Conservation (phyloP, 2,329 filamentous ascomycete species). For the Venturia oleaginea region DNA sequence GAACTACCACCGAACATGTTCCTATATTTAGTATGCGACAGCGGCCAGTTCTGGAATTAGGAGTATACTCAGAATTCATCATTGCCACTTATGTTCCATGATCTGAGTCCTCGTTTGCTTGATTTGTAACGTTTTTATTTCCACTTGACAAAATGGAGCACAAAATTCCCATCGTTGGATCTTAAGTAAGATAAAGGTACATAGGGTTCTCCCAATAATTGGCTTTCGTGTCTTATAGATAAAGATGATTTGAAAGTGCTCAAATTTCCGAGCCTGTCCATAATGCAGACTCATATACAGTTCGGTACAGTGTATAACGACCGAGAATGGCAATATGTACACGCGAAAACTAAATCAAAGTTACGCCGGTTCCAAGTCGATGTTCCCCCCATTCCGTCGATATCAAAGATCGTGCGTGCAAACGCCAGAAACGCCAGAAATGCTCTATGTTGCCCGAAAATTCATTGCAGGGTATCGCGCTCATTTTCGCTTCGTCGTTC, state of each 20-base stretch:
- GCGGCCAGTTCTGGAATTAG: neutral
- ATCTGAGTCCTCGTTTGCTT: too few species aligned
- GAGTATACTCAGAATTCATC: too few species aligned
- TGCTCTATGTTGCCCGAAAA: neutral
- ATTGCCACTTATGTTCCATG: too few species aligned
- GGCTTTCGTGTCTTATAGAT: too few species aligned
- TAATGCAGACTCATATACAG: neutral
- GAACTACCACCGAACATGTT: neutral
- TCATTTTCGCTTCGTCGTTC: slow-evolving; percentile 18
- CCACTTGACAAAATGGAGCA: too few species aligned
- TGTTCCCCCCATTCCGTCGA: neutral
- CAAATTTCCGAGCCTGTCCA: too few species aligned
- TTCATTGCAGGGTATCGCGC: neutral
- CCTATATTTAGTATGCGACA: neutral
- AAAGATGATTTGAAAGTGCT: too few species aligned
- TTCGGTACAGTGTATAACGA: too few species aligned
- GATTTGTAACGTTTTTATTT: too few species aligned
- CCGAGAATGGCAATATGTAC: neutral
- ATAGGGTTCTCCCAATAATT: too few species aligned
- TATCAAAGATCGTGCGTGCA: neutral
- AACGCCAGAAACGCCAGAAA: neutral
- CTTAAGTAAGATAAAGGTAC: too few species aligned
- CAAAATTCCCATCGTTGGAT: too few species aligned
- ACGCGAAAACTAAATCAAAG: neutral
- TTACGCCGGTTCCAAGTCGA: neutral